These are phyloP conservation scores for Monosporozyma aerobia DNA, from an alignment of 805 yeast genomes.

Conservation along the genomic window DNA sequence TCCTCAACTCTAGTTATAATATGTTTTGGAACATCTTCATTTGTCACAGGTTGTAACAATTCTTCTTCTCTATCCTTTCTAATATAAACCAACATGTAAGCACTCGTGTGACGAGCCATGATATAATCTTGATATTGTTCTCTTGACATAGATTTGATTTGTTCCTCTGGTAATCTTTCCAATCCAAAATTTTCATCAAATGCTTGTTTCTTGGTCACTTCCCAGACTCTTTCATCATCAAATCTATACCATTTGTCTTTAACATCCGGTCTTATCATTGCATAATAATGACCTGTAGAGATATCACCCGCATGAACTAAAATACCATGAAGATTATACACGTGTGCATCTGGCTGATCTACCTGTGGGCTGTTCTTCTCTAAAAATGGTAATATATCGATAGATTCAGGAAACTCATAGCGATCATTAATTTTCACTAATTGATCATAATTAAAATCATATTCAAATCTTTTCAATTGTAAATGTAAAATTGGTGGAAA, in stretches of 20 bases:
- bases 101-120: slow-evolving; percentile 79
- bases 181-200: slow-evolving; percentile 91
- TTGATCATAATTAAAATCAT: slow-evolving; percentile 81
- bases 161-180: slow-evolving; percentile 42
- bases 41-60: slow-evolving; percentile 49
- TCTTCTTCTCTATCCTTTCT: slow-evolving; percentile 50
- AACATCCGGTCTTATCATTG: slow-evolving; percentile 74
- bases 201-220: slow-evolving; percentile 75
- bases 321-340: slow-evolving; percentile 83
- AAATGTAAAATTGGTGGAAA: slow-evolving; percentile 91
- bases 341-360: slow-evolving; percentile 23
- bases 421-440: slow-evolving; percentile 87
- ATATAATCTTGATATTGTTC: slow-evolving; percentile 54
- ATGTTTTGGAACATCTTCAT: slow-evolving; percentile 55
- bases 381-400: slow-evolving; percentile 72
- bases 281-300: slow-evolving; percentile 93
- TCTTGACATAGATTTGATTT: slow-evolving; percentile 44
- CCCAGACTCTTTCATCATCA: slow-evolving; percentile 92
- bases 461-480: slow-evolving; percentile 90
- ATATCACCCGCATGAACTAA: slow-evolving; percentile 94
- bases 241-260: slow-evolving; percentile 76
- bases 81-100: slow-evolving; percentile 93
- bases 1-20: slow-evolving; percentile 54
- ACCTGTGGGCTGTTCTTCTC: slow-evolving; percentile 39
- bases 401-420: slow-evolving; percentile 75